A percentile compares a stretch with the other conserved stretches of the same genome.
Conservation (phyloP, 768 basidiomycete genomes). For the Hericium erinaceus region DNA sequence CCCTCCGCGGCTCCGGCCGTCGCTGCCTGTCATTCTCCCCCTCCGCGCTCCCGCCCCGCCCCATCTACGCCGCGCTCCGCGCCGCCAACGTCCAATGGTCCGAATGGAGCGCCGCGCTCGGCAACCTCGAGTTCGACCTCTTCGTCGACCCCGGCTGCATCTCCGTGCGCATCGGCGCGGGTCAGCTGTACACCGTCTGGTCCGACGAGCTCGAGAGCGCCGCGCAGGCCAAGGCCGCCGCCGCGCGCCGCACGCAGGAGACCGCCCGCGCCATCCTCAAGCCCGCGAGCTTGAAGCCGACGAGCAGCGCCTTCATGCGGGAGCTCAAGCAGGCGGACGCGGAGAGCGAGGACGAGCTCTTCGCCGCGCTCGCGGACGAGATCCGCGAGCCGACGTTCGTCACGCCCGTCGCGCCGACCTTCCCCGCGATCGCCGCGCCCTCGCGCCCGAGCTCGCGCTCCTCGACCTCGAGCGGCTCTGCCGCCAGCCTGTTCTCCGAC, state of each 20-base stretch:
- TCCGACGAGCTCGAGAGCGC: constrained; percentile 38
- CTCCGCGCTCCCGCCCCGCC: constrained; percentile 55
- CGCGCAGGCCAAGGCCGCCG: constrained; percentile 8
- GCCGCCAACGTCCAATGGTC: constrained; percentile 69
- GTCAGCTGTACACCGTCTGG: constrained; percentile 57
- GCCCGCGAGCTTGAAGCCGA: neutral
- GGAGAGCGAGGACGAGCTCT: constrained; percentile 65
- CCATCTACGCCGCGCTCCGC: constrained; percentile 63
- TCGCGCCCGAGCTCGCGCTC: constrained; percentile 41
- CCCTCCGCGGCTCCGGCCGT: constrained; percentile 58
- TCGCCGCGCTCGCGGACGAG: constrained; percentile 66
- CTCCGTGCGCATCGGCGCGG: constrained; percentile 48
- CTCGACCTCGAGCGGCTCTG: constrained; percentile 63
- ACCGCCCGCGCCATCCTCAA: neutral
- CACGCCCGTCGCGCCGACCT: constrained; percentile 53
- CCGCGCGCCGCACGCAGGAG: neutral
- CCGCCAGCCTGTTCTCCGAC: constrained; percentile 54
- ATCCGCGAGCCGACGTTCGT: constrained; percentile 60
- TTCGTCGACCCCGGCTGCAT: constrained; percentile 76
- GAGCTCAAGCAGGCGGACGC: constrained; percentile 60
- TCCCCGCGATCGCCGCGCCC: constrained; percentile 32
- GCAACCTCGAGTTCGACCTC: constrained; percentile 65
- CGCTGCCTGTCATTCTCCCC: constrained; percentile 72
- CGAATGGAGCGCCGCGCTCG: constrained; percentile 67
- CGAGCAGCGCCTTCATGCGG: constrained; percentile 47